Conservation (phyloP, 2,329 filamentous ascomycete genomes). For the Venturia asperata region DNA sequence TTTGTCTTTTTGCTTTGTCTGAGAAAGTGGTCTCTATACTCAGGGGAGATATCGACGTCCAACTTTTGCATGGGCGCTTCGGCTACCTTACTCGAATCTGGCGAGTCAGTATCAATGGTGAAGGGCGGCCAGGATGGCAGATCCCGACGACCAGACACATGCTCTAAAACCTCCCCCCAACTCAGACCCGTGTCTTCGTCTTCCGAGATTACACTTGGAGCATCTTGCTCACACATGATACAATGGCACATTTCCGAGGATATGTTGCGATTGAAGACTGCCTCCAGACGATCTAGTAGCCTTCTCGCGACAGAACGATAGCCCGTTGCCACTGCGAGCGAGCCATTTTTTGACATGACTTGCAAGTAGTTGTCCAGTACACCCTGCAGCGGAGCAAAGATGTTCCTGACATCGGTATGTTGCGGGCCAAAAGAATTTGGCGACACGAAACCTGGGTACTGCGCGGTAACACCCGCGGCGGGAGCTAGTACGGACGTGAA, state of each 20-base stretch:
- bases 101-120: conserved; percentile 53
- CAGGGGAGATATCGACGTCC: conserved; percentile 88
- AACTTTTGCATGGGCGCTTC: conserved; percentile 65
- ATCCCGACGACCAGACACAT: conserved; percentile 81
- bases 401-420: conserved; percentile 54
- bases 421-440: conserved; percentile 39
- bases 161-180: conserved; percentile 93
- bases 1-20: conserved; percentile 89
- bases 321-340: conserved; percentile 87
- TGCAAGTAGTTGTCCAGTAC: conserved; percentile 79
- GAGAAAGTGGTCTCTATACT: conserved; percentile 87
- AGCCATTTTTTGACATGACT: conserved; percentile 77
- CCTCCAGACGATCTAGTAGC: conserved; percentile 81
- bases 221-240: conserved; percentile 62
- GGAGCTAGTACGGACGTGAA: conserved; percentile 53
- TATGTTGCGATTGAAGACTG: conserved; percentile 89
- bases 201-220: conserved; percentile 38
- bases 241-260: conserved; percentile 80
- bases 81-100: conserved; percentile 43
- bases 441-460: conserved; percentile 53
- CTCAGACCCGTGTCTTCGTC: conserved; percentile 63
- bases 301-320: conserved; percentile 90
- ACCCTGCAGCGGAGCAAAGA: conserved; percentile 77
- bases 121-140: conserved; percentile 87
- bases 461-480: conserved; percentile 30